These are phyloP conservation scores for Sclerotinia minor DNA, from an alignment of 2,329 filamentous ascomycete genomes.

Conservation along the genomic window DNA sequence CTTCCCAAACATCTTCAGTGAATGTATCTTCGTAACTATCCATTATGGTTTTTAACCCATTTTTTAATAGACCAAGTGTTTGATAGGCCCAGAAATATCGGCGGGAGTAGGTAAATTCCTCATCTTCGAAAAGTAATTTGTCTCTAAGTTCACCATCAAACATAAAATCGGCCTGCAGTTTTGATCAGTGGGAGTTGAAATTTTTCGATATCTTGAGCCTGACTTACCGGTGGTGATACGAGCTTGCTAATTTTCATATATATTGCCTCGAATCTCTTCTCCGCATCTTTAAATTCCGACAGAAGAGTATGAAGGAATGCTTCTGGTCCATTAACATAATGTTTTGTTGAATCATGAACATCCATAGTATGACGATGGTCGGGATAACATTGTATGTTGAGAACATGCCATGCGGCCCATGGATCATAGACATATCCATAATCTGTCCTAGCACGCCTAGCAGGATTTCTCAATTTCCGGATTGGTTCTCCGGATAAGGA, in stretches of 20 bases:
- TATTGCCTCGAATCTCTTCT: constrained; percentile 58
- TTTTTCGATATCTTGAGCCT: neutral
- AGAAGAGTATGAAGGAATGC: constrained; percentile 60
- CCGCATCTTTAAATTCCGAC: constrained; percentile 60
- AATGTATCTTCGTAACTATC: constrained; percentile 58
- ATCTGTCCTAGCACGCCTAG: constrained; percentile 49
- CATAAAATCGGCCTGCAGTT: constrained; percentile 52
- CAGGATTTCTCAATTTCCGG: constrained; percentile 51
- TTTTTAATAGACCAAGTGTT: constrained; percentile 60
- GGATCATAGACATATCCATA: constrained; percentile 58
- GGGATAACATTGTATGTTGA: constrained; percentile 59
- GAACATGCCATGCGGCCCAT: constrained; percentile 61
- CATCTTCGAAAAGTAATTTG: constrained; percentile 61
- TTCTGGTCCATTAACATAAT: constrained; percentile 60
- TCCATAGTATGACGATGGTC: constrained; percentile 59
- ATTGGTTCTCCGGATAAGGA: constrained; percentile 55
- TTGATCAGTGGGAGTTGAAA: neutral
- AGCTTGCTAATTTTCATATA: constrained; percentile 58
- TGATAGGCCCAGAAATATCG: constrained; percentile 65
- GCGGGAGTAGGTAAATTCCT: constrained; percentile 54
- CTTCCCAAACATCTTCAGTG: constrained; percentile 59
- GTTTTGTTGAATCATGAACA: constrained; percentile 54
- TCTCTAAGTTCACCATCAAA: constrained; percentile 57
- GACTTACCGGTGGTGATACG: constrained; percentile 55
- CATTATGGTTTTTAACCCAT: constrained; percentile 59